These are phyloP conservation scores for Solanum medicagineum DNA, from an alignment of 257 asterid species.

Conservation along the genomic window DNA sequence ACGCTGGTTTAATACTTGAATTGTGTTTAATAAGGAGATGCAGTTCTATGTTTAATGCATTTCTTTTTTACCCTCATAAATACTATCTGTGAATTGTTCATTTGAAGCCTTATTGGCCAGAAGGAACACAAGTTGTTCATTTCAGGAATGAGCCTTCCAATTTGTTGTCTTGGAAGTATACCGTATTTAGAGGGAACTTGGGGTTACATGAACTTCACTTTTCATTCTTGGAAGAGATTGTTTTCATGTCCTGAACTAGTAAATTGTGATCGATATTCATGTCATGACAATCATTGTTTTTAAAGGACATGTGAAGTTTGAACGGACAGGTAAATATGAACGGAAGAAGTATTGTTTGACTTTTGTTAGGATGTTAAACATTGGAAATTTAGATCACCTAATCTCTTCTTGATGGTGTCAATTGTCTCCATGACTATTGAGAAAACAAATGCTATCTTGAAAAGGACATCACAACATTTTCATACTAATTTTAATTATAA, in stretches of 20 bases:
- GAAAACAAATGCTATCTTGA: not conserved
- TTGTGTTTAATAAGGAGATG: not conserved
- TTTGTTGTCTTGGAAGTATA: not conserved
- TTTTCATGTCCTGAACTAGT: not conserved
- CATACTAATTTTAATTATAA: not conserved
- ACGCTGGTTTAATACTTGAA: not conserved
- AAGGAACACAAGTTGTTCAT: too few relatives aligned
- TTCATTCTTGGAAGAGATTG: not conserved
- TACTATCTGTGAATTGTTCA: not conserved
- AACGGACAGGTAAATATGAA: not conserved
- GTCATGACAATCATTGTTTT: not conserved
- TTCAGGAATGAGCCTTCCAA: not conserved
- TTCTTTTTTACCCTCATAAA: not conserved
- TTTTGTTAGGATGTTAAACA: not conserved
- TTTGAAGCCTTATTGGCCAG: not conserved
- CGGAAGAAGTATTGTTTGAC: not conserved
- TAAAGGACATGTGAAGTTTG: too few relatives aligned
- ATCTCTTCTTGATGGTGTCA: not conserved
- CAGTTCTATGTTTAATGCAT: not conserved
- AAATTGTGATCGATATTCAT: not conserved
- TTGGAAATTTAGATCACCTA: not conserved
- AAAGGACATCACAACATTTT: not conserved
- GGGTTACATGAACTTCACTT: not conserved
- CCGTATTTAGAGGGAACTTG: not conserved
- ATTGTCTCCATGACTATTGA: not conserved